Percentiles rank a stretch among this genome's conserved stretches.
Conservation (phyloP, 2,329 filamentous ascomycete species). For the Dactylonectria macrodidyma region DNA sequence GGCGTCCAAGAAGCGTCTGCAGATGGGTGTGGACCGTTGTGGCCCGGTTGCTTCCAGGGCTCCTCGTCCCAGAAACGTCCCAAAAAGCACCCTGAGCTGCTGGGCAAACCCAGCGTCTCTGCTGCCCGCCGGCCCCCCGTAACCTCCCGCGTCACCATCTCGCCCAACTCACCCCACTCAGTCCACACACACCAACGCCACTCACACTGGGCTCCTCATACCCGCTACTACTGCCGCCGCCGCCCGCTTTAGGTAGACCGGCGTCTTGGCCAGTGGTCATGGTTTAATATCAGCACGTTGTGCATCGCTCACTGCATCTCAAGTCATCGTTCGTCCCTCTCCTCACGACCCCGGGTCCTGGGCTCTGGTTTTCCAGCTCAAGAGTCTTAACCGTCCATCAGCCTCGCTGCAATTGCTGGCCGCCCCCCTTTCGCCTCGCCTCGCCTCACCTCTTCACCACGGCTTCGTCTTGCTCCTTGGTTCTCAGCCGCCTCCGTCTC, state of each 20-base stretch:
- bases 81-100: constrained; percentile 4
- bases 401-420: constrained; percentile 20
- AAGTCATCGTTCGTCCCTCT: constrained; percentile 35
- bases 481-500: constrained; percentile 23
- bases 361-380: constrained; percentile 37
- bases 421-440: constrained; percentile 23
- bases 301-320: constrained; percentile 40
- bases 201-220: constrained; percentile 36
- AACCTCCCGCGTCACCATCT: constrained; percentile 40
- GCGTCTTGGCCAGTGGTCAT: constrained; percentile 31
- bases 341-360: constrained; percentile 38
- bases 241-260: constrained; percentile 40
- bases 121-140: constrained; percentile 40
- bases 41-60: constrained; percentile 17
- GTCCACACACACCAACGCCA: constrained; percentile 43
- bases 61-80: constrained; percentile 15
- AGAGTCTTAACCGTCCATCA: constrained; percentile 15
- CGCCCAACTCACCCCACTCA: constrained; percentile 42
- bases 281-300: constrained; percentile 44
- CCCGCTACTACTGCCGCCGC: constrained; percentile 40
- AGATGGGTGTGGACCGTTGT: not conserved
- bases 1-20: constrained; percentile 22
- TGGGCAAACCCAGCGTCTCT: constrained; percentile 33
- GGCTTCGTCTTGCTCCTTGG: constrained; percentile 22
- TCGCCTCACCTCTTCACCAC: constrained; percentile 29